These are phyloP conservation scores for Lentinula sp. DNA, from an alignment of 768 basidiomycete genomes.

Conservation along the genomic window DNA sequence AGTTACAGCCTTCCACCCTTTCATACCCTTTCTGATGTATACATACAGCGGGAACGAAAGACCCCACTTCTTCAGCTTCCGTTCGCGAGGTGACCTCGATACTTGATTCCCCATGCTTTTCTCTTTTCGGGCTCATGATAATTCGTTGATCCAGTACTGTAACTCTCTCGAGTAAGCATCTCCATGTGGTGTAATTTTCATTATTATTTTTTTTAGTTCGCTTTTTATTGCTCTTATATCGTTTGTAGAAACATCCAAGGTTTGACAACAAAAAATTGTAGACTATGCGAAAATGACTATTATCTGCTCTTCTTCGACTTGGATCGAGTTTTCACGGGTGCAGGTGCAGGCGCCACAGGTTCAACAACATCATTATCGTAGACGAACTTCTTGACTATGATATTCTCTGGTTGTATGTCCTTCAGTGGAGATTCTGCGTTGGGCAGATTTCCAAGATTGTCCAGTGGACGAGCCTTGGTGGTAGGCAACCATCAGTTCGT, in stretches of 20 bases:
- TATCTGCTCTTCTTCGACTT: slow-evolving; percentile 45
- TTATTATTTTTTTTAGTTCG: no score
- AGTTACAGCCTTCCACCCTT: neutral
- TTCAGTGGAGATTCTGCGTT: slow-evolving; percentile 49
- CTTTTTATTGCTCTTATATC: no score
- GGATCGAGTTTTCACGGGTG: slow-evolving; percentile 42
- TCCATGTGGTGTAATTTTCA: no score
- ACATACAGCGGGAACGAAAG: neutral
- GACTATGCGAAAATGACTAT: slow-evolving; percentile 9
- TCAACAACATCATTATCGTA: slow-evolving; percentile 64
- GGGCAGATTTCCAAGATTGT: slow-evolving; percentile 66
- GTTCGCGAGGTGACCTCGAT: neutral
- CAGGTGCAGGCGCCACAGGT: slow-evolving; percentile 13
- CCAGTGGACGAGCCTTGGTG: slow-evolving; percentile 51
- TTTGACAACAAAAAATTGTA: neutral
- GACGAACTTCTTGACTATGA: slow-evolving; percentile 73
- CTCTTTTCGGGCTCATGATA: no score
- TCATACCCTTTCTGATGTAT: neutral
- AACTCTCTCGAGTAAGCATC: no score
- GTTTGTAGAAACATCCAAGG: no score
- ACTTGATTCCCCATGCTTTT: neutral
- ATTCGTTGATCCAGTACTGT: no score
- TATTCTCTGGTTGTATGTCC: slow-evolving; percentile 56
- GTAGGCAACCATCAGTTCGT: neutral
- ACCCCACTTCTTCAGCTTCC: neutral